Evolutionary conservation across 2,329 filamentous ascomycete species (phyloP), one percentile per base, ranked within the genome.

Genomic region (Teratosphaeriaceae sp.): DNA sequence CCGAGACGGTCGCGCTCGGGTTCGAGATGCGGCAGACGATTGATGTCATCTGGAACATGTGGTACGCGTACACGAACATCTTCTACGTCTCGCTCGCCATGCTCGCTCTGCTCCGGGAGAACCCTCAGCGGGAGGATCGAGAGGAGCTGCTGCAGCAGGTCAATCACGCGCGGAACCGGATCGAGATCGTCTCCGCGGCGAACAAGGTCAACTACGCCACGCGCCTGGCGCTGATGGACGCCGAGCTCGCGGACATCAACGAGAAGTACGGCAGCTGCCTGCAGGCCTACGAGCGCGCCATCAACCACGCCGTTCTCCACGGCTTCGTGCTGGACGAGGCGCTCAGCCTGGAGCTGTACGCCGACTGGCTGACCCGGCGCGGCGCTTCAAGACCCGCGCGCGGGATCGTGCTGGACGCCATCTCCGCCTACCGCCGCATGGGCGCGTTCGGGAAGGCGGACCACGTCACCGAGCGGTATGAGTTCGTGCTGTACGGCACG

Each of bases 331-430:
- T 88, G 38, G 85, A 89, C 47, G 83, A 88, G 60, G 85, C 82
- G 0, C 69, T 88, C 1, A 78, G 79, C 13, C 83, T 84, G 56
- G 85, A 86, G 57, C 69, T 88, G 22, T 83, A 88, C 67, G 84
- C 80, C 1, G 82, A 82, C 8, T 82, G 80, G 57, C 78, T 88
- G 48, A 70, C 85, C 41, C 72, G 84, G 12, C 72, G 75, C 48
- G 75, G 76, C 11, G 80, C 83, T 3, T 73, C 78, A 29, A 70
- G 85, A 47, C 82, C 83, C 26, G 85, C 85, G 20, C 75, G 81
- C 41, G 75, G 79, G n/a, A 75, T 82, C 1, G 66, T 89, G 13
- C 73, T 76, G 23, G 84, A 88, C 48, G 76, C 80, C 2, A 71
- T 86, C 15, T 74, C 76, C 2, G 71, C 85, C 2, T 89, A 83